Base-by-base conservation (phyloP, 106 monocot genomes). In the Apostasia ramifera region DNA sequence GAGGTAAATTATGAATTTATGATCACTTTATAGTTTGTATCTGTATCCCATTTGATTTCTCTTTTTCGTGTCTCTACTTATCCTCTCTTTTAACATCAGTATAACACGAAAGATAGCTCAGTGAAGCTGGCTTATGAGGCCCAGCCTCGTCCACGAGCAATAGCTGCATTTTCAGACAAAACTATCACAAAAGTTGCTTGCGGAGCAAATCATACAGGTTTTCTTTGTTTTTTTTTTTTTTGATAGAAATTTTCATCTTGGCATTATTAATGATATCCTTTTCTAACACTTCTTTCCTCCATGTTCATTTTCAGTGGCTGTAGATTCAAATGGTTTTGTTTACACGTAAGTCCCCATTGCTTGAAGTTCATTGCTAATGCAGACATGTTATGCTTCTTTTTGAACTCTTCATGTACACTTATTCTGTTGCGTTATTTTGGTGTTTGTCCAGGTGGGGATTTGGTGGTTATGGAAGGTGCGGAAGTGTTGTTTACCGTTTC, bases 381-480 rank as follows among this genome's bases (percentile, higher is more conserved):
- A 45, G 6, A 15, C 8, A 37, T 49, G 8, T 65, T 65, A 4
- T 46, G 48, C 37, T 65, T 48, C 5, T 26, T 3, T 4, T 49
- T 14, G 50, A 50, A 50, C 50, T 5, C 8, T 50, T 50, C 50
- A 50, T 0, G 50, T 65, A 52, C n/a, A 11, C 60, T 71, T 43
- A 45, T 63, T 47, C 44, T 58, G 40, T 66, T 75, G n/a, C 44
- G 47, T 70, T 53, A 39, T 54, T 66, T 10, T 55, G 48, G 13
- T 46, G 44, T 52, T 61, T 51, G 8, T 85, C 13, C 80, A 97
- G 95, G 80, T 97, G 95, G 95, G 95, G 95, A 50, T 84, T 76
- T 78, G 95, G 95, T 81, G 95, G 95, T 66, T 92, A 97, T 85
- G 95, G 95, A 89, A 92, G 95, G 95, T 89, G 71, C 38, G 63